These are phyloP conservation scores for Candida pseudofarinosa DNA, from an alignment of 805 yeast genomes.

Conservation along the genomic window DNA sequence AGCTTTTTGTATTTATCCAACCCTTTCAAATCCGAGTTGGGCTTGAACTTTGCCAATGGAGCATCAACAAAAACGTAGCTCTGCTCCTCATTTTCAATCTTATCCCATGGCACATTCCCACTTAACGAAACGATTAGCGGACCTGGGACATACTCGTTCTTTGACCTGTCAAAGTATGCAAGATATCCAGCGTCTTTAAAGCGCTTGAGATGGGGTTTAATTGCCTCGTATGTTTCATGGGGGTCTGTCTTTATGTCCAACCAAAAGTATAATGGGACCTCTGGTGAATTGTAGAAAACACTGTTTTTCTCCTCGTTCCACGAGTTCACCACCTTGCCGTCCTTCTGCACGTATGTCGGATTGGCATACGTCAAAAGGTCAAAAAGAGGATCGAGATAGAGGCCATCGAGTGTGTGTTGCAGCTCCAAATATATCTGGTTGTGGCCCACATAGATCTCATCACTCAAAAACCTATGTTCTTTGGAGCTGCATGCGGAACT, in stretches of 20 bases:
- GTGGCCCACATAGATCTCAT: constrained; percentile 61
- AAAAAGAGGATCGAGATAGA: constrained; percentile 54
- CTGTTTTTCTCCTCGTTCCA: constrained; percentile 21
- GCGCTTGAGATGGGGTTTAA: constrained; percentile 43
- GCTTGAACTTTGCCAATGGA: constrained; percentile 35
- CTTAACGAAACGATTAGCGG: constrained; percentile 64
- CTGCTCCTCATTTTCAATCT: constrained; percentile 17
- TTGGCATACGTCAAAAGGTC: constrained; percentile 49
- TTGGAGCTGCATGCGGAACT: background rate
- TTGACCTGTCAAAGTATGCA: constrained; percentile 41
- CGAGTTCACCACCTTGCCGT: constrained; percentile 7
- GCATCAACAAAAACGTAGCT: constrained; percentile 52
- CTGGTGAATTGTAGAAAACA: constrained; percentile 41
- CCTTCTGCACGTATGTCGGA: constrained; percentile 14
- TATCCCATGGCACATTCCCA: constrained; percentile 55
- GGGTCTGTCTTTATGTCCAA: constrained; percentile 63
- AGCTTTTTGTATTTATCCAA: constrained; percentile 20
- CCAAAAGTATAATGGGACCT: constrained; percentile 54
- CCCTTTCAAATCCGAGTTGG: constrained; percentile 18
- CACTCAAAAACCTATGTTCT: constrained; percentile 14
- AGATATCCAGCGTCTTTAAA: constrained; percentile 48
- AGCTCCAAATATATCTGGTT: constrained; percentile 43
- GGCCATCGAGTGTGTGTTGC: constrained; percentile 40
- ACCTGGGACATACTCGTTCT: constrained; percentile 36
- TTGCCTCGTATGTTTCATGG: constrained; percentile 39